These are phyloP conservation scores for Coemansia sp. DNA, from an alignment of 371 early-diverging fungal species.

Conservation along the genomic window DNA sequence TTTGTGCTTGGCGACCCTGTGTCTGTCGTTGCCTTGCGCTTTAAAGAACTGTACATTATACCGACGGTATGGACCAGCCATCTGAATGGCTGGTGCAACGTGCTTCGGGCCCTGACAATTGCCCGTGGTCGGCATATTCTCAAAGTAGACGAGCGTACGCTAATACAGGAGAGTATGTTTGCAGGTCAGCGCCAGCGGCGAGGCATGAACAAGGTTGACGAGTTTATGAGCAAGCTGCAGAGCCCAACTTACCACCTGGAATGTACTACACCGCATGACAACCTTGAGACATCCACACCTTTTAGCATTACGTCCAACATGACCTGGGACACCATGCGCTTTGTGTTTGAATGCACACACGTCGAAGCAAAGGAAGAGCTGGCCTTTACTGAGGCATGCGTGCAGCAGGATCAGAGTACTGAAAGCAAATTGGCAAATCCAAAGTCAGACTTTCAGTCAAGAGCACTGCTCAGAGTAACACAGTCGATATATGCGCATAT, in stretches of 20 bases:
- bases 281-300: conserved; percentile 28
- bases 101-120: conserved; percentile 44
- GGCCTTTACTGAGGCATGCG: conserved; percentile 4
- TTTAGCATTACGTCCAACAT: conserved; percentile 39
- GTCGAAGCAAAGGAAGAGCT: conserved; percentile 12
- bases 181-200: conserved; percentile 43
- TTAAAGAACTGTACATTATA: conserved; percentile 14
- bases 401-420: conserved; percentile 11
- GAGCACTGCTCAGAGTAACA: conserved; percentile 10
- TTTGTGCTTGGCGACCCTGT: conserved; percentile 14
- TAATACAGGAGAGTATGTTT: conserved; percentile 52
- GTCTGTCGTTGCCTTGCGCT: conserved; percentile 1
- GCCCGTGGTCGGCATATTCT: conserved; percentile 41
- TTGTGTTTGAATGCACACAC: conserved; percentile 15
- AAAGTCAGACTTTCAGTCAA: background rate
- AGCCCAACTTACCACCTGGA: conserved; percentile 17
- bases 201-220: conserved; percentile 44
- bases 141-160: conserved; percentile 42
- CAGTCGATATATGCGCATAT: conserved; percentile 18
- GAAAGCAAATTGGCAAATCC: conserved; percentile 6
- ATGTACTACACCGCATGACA: background rate
- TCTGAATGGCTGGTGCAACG: conserved; percentile 46
- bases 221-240: conserved; percentile 19
- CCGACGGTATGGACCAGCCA: conserved; percentile 38
- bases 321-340: conserved; percentile 33